These are phyloP conservation scores for Cornus florida DNA, from an alignment of 148 eudicot genomes.

Conservation along the genomic window DNA sequence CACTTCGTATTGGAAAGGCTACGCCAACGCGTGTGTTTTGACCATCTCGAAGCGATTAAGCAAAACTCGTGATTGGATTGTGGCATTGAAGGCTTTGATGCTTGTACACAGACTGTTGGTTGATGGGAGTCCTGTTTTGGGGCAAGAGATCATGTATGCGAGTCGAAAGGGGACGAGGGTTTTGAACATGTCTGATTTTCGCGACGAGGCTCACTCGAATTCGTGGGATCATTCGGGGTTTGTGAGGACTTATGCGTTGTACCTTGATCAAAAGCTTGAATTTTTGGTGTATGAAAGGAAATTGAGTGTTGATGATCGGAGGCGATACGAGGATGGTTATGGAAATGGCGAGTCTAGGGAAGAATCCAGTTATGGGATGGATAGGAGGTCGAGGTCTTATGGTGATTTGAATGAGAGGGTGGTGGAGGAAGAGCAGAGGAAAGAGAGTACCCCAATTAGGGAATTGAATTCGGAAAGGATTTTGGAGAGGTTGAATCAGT, in stretches of 20 bases:
- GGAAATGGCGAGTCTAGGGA: constrained; percentile 14
- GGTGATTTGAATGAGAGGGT: constrained; percentile 21
- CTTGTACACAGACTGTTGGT: constrained; percentile 44
- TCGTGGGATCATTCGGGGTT: constrained; percentile 62
- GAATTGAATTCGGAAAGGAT: constrained; percentile 46
- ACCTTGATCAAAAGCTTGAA: constrained; percentile 55
- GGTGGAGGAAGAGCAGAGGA: constrained; percentile 16
- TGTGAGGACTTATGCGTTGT: constrained; percentile 52
- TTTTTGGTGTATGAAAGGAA: constrained; percentile 31
- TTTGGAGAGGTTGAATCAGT: constrained; percentile 41
- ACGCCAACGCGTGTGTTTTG: constrained; percentile 36
- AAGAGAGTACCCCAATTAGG: constrained; percentile 25
- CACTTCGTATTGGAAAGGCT: constrained; percentile 26
- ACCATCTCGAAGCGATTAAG: constrained; percentile 35
- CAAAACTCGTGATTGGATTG: constrained; percentile 59
- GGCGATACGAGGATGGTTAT: neutral
- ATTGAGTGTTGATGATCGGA: constrained; percentile 7
- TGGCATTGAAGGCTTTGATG: constrained; percentile 52
- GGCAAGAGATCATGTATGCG: constrained; percentile 43
- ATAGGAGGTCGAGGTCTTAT: constrained; percentile 27
- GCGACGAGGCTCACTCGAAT: constrained; percentile 49
- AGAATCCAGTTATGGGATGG: constrained; percentile 17
- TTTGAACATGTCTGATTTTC: constrained; percentile 55
- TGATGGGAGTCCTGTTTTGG: constrained; percentile 37
- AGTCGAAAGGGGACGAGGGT: constrained; percentile 37